A percentile compares a stretch with the other conserved stretches of the same genome.
phyloP scores from a whole-genome alignment of 208 protist species.

The Angomonas ambiguus region DNA sequence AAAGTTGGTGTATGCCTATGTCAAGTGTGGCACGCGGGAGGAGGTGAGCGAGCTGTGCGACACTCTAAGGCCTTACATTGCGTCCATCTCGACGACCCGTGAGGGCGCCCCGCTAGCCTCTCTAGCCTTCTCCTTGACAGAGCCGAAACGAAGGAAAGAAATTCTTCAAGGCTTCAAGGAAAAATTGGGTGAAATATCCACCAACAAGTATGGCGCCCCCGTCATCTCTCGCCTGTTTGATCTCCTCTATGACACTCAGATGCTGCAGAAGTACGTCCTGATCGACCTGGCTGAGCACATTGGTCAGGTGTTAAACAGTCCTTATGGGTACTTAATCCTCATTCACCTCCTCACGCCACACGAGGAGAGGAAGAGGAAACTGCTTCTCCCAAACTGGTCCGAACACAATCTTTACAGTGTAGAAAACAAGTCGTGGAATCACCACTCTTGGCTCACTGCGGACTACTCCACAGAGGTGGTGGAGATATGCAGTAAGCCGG shows the following conservation, averaged over 20 bases:
- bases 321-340: slow-evolving; percentile 79
- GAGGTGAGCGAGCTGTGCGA: slow-evolving; percentile 87
- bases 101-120: slow-evolving; percentile 76
- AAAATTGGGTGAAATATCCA: slow-evolving; percentile 60
- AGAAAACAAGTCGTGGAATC: slow-evolving; percentile 80
- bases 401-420: slow-evolving; percentile 82
- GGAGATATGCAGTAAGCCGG: slow-evolving; percentile 78
- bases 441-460: slow-evolving; percentile 80
- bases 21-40: slow-evolving; percentile 58
- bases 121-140: slow-evolving; percentile 74
- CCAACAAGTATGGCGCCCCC: slow-evolving; percentile 80
- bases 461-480: slow-evolving; percentile 67
- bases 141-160: slow-evolving; percentile 80
- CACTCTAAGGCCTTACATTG: slow-evolving; percentile 73
- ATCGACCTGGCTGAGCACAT: slow-evolving; percentile 64
- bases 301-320: slow-evolving; percentile 70
- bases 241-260: slow-evolving; percentile 78
- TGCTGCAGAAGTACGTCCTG: slow-evolving; percentile 79
- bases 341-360: slow-evolving; percentile 83
- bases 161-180: slow-evolving; percentile 64
- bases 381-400: slow-evolving; percentile 76
- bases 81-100: slow-evolving; percentile 49
- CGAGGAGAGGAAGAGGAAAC: slow-evolving; percentile 52
- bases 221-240: slow-evolving; percentile 86
- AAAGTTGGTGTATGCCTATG: slow-evolving; percentile 65